Evolutionary conservation across 1,139 yeast genomes (phyloP).

Genomic region (Geotrichum candidum): DNA sequence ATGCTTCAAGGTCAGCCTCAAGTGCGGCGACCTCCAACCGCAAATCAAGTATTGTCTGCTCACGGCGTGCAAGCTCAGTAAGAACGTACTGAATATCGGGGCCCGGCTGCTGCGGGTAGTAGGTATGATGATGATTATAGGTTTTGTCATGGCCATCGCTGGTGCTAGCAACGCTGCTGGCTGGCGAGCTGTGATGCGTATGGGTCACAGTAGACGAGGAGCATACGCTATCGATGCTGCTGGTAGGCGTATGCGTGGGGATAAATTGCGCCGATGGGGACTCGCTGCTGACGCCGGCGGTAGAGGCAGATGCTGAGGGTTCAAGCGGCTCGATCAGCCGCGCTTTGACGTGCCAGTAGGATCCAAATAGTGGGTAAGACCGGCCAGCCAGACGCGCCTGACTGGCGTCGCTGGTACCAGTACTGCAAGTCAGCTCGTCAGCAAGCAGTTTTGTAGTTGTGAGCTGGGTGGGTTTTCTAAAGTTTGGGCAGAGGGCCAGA

Average conservation of each 20-base stretch:
- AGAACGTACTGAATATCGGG: background rate
- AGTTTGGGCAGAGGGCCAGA: background rate
- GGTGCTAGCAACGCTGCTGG: background rate
- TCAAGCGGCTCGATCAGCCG: background rate
- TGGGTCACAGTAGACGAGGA: background rate
- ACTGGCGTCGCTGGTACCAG: background rate
- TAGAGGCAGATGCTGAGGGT: background rate
- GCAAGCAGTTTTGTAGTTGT: background rate
- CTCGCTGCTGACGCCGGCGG: background rate
- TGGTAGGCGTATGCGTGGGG: background rate
- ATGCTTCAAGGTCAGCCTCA: background rate
- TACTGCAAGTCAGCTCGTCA: background rate
- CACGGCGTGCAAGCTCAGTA: background rate
- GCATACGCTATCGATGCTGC: background rate
- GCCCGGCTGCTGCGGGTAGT: background rate
- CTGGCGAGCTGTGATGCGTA: background rate
- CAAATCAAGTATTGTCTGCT: background rate
- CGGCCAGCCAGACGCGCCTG: background rate
- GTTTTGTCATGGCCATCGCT: background rate
- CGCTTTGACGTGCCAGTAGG: background rate
- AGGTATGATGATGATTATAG: background rate
- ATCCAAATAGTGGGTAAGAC: background rate
- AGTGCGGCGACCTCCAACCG: background rate
- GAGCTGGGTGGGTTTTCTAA: background rate
- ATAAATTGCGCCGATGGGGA: background rate